phyloP scores from a whole-genome alignment of 2,329 filamentous ascomycete species.

The Talaromyces sp. region DNA sequence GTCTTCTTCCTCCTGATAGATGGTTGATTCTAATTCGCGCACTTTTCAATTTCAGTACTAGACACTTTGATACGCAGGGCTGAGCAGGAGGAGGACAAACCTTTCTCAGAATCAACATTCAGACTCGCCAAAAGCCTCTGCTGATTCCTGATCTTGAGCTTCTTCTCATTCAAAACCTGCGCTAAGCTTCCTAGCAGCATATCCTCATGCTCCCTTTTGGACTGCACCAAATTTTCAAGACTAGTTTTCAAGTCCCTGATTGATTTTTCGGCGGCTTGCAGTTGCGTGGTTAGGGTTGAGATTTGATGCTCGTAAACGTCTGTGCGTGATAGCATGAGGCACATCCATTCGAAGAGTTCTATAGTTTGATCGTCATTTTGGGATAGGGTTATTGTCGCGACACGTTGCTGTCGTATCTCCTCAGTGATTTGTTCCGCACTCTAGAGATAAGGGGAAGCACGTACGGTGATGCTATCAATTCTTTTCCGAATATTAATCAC shows the following conservation, averaged over 20 bases:
- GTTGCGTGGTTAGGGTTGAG: slow-evolving; percentile 39
- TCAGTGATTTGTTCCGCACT: slow-evolving; percentile 15
- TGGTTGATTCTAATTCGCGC: slow-evolving; percentile 22
- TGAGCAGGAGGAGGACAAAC: slow-evolving; percentile 21
- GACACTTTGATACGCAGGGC: too few relatives aligned
- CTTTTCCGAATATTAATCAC: slow-evolving; percentile 42
- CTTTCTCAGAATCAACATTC: slow-evolving; percentile 42
- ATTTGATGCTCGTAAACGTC: slow-evolving; percentile 42
- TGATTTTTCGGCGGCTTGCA: slow-evolving; percentile 47
- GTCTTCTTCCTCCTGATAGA: slow-evolving; percentile 17
- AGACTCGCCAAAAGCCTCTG: slow-evolving; percentile 54
- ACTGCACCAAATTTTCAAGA: slow-evolving; percentile 55
- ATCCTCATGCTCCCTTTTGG: slow-evolving; percentile 57
- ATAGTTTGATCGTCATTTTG: slow-evolving; percentile 55
- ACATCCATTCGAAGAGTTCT: slow-evolving; percentile 57
- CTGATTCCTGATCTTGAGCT: slow-evolving; percentile 62
- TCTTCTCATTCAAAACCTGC: slow-evolving; percentile 60
- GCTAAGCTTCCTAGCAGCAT: slow-evolving; percentile 58
- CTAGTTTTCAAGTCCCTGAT: slow-evolving; percentile 53
- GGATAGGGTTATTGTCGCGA: slow-evolving; percentile 53
- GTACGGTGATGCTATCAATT: slow-evolving; percentile 50
- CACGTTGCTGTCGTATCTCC: slow-evolving; percentile 44
- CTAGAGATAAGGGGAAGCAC: slow-evolving; percentile 14
- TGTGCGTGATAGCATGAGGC: slow-evolving; percentile 46
- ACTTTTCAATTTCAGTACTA: slow-evolving; percentile 21